Base-by-base conservation (phyloP, 1,139 yeast genomes). In the Lodderomyces margitis region DNA sequence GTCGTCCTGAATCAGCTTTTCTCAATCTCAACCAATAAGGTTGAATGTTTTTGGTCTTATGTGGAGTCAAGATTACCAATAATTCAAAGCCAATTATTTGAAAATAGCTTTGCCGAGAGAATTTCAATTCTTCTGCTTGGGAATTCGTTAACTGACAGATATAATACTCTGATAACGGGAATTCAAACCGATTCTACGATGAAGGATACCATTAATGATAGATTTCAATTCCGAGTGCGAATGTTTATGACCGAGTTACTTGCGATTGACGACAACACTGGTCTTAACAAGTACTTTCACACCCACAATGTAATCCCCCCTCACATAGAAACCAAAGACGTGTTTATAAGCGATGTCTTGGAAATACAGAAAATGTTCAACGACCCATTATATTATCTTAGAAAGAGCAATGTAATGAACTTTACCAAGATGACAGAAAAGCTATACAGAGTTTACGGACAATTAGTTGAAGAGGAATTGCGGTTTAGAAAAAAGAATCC, bases 251-350 rank as follows among this genome's bases (percentile, higher is more conserved):
- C 72, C 11, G 59, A 57, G 31, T 45, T 70, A 11, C 58, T 72
- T 39, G 56, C 61, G 10, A 58, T 70, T 43, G 76, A 70, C 40
- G 78, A 72, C 46, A 70, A 69, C 46, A 72, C 78, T 1, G 78
- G 78, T 2, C 58, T 71, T 43, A 72, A 72, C 50, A 70, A 69
- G 50, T 68, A 67, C 48, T 70, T 69, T 46, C 54, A 61, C 21
- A 45, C 57, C 1, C 60, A 74, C 3, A 57, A 61, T 38, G 51
- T 72, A 37, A 47, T 44, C 4, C 48, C 56, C 2, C 51, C 57
- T 4, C 33, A 43, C 21, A 25, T 46, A n/a, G 32, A 19, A 25
- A 30, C 41, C 3, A 56, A 54, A 31, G 58, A 56, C 37, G 57
- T 54, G 10, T 64, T 70, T 39, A 49, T 71, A 16, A 60, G 56